Conservation (phyloP, 345 rosid species). For the Chamaenerion angustifolium region DNA sequence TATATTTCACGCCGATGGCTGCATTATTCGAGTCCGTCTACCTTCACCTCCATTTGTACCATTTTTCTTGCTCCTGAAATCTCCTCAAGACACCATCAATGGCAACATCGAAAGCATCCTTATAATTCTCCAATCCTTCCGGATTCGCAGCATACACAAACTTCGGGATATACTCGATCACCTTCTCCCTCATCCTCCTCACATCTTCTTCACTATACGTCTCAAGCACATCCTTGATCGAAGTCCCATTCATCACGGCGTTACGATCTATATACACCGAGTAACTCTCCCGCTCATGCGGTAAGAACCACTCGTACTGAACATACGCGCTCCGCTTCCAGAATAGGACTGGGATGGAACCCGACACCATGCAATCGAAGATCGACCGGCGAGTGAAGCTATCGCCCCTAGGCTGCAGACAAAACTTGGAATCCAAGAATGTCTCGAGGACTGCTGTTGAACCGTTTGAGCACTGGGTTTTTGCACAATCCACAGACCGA, state of each 20-base stretch:
- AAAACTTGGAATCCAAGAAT: constrained; percentile 69
- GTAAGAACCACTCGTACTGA: constrained; percentile 93
- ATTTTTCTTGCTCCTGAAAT: constrained; percentile 56
- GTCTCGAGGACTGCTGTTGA: constrained; percentile 59
- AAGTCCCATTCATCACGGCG: constrained; percentile 57
- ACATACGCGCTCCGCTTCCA: constrained; percentile 75
- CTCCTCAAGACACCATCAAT: constrained; percentile 71
- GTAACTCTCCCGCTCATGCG: constrained; percentile 46
- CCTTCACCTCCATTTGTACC: constrained; percentile 50
- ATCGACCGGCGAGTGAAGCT: constrained; percentile 90
- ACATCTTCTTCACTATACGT: constrained; percentile 49
- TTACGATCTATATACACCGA: constrained; percentile 77
- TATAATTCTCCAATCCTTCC: constrained; percentile 49
- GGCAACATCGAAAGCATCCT: constrained; percentile 85
- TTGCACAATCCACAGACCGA: constrained; percentile 51
- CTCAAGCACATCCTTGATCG: constrained; percentile 47
- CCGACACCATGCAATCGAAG: constrained; percentile 92
- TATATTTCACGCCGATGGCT: too few species aligned
- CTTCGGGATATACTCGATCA: constrained; percentile 59
- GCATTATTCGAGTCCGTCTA: too few species aligned
- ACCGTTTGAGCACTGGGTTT: constrained; percentile 52
- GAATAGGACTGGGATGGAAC: constrained; percentile 90
- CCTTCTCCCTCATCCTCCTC: constrained; percentile 59
- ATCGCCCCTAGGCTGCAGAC: constrained; percentile 90
- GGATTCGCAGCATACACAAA: constrained; percentile 48